phyloP scores from a whole-genome alignment of 2,329 filamentous ascomycete genomes.

The Penicillium fuscoglaucum region DNA sequence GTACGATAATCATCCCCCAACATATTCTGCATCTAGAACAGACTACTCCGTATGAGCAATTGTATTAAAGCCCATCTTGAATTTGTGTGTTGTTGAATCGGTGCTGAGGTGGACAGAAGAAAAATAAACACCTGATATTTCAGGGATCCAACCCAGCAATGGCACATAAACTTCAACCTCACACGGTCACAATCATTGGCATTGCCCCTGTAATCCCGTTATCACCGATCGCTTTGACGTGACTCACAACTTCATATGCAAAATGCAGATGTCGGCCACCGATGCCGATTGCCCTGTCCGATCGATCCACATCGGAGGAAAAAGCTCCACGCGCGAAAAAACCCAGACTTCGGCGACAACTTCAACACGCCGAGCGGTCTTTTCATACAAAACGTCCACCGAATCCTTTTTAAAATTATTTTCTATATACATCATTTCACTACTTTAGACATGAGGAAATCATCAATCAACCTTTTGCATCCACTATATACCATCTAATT shows the following conservation, averaged over 20 bases:
- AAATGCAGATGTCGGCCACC: not conserved
- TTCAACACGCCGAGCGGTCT: conserved; percentile 1
- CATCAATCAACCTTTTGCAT: not conserved
- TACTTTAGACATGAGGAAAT: not conserved
- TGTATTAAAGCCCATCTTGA: too few relatives aligned
- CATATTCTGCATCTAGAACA: not conserved
- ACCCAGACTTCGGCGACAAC: conserved; percentile 2
- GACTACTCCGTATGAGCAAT: too few relatives aligned
- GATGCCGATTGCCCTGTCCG: not conserved
- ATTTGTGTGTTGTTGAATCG: not conserved
- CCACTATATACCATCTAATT: not conserved
- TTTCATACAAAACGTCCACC: conserved; percentile 4
- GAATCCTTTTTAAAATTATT: not conserved
- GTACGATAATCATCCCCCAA: not conserved
- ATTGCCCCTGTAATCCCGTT: not conserved
- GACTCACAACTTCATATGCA: not conserved
- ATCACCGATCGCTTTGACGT: not conserved
- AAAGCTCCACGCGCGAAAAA: not conserved
- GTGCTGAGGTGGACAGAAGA: too few relatives aligned
- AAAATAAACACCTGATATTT: not conserved
- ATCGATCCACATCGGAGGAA: conserved; percentile 2
- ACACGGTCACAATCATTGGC: not conserved
- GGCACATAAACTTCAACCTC: not conserved
- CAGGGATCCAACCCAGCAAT: not conserved
- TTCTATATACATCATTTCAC: not conserved